Evolutionary conservation across 139 green algal species (phyloP).

Genomic region (Volvox reticuliferus): DNA sequence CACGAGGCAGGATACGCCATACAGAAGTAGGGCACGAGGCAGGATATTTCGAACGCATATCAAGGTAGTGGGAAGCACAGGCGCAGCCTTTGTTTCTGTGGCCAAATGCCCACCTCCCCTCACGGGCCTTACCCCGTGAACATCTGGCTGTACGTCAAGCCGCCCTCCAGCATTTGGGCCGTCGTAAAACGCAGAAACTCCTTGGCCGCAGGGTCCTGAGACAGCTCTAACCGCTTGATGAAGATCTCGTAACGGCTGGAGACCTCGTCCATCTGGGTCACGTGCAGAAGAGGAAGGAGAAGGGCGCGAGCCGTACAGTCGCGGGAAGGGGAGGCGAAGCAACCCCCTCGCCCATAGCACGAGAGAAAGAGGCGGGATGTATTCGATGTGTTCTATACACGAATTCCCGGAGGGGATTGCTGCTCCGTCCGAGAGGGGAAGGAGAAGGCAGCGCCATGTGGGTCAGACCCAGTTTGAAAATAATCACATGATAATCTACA

Average conservation of each 20-base stretch:
- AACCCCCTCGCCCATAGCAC: no score
- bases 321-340: neutral
- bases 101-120: no score
- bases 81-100: no score
- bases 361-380: neutral
- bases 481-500: neutral
- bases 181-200: constrained; percentile 65
- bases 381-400: neutral
- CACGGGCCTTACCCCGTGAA: neutral
- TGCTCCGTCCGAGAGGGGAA: neutral
- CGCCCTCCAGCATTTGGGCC: constrained; percentile 64
- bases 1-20: neutral
- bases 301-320: neutral
- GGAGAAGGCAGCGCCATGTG: neutral
- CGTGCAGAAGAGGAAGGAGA: neutral
- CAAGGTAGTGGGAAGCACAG: neutral
- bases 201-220: constrained; percentile 49
- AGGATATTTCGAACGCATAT: neutral
- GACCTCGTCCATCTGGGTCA: constrained; percentile 48
- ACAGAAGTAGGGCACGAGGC: neutral
- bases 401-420: neutral
- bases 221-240: constrained; percentile 70
- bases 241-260: constrained; percentile 59
- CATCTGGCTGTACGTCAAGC: constrained; percentile 10
- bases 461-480: neutral